Percentiles rank a stretch among this genome's conserved stretches.
Evolutionary conservation across 805 yeast species (phyloP).

Genomic region (Debaryomyces maramus): DNA sequence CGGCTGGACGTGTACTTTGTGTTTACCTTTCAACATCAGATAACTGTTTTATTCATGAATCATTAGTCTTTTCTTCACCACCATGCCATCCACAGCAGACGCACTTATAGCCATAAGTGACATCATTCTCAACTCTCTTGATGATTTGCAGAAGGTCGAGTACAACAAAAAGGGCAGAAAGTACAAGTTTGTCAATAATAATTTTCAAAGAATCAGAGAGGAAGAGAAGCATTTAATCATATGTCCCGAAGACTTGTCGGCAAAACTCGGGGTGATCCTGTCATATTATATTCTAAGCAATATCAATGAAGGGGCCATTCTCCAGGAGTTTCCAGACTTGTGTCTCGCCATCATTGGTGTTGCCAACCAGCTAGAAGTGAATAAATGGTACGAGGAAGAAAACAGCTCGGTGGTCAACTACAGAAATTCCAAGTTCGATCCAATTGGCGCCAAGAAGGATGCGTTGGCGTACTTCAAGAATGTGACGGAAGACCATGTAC

Average conservation of each 20-base stretch:
- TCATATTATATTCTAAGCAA: constrained; percentile 43
- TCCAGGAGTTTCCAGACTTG: constrained; percentile 37
- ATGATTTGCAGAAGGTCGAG: constrained; percentile 33
- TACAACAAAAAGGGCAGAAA: constrained; percentile 47
- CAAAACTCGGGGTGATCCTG: constrained; percentile 39
- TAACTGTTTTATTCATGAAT: not conserved
- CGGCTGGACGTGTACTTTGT: too few relatives aligned
- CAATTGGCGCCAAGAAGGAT: constrained; percentile 23
- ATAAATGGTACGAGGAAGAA: constrained; percentile 51
- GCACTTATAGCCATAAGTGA: constrained; percentile 39
- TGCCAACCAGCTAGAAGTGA: constrained; percentile 48
- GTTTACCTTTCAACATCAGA: not conserved
- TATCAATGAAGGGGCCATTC: constrained; percentile 36
- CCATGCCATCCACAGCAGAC: constrained; percentile 26
- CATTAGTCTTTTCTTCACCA: not conserved
- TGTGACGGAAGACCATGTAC: constrained; percentile 36
- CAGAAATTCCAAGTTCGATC: constrained; percentile 34
- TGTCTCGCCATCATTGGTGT: constrained; percentile 50
- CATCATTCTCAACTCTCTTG: constrained; percentile 34
- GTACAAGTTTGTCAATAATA: constrained; percentile 48
- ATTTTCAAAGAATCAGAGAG: constrained; percentile 48
- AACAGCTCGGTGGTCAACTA: constrained; percentile 41
- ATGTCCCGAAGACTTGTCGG: constrained; percentile 26
- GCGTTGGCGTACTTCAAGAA: constrained; percentile 34
- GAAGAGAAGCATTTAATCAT: constrained; percentile 51